Evolutionary conservation across 2,329 filamentous ascomycete genomes (phyloP).

Genomic region (Colletotrichum neosansevieriae): DNA sequence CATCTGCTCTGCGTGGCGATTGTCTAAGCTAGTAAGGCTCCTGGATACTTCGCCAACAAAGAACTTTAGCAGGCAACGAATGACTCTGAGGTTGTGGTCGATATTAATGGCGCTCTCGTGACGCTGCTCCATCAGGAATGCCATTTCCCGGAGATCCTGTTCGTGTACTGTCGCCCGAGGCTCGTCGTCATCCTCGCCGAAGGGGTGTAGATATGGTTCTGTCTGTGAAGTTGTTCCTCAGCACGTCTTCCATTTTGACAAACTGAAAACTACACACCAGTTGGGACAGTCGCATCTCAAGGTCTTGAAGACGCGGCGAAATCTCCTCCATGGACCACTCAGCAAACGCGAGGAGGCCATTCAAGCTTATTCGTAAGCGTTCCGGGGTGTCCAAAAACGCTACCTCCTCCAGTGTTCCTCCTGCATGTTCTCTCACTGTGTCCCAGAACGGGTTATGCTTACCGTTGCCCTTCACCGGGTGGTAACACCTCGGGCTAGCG

Average conservation of each 20-base stretch:
- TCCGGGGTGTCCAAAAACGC: background rate
- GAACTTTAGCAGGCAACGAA: slow-evolving; percentile 22
- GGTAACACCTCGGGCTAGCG: slow-evolving; percentile 11
- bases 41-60: slow-evolving; percentile 2
- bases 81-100: slow-evolving; percentile 27
- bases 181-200: slow-evolving; percentile 6
- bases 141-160: slow-evolving; percentile 25
- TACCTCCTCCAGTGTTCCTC: background rate
- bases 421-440: background rate
- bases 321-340: slow-evolving; percentile 21
- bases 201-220: slow-evolving; percentile 25
- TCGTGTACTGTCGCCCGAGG: slow-evolving; percentile 21
- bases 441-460: slow-evolving; percentile 29
- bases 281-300: slow-evolving; percentile 24
- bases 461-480: slow-evolving; percentile 17
- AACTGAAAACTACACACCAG: slow-evolving; percentile 14
- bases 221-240: background rate
- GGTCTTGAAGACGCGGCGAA: slow-evolving; percentile 24
- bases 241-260: background rate
- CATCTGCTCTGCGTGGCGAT: background rate
- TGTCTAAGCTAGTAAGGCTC: background rate
- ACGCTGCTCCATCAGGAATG: slow-evolving; percentile 28
- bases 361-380: slow-evolving; percentile 20
- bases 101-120: slow-evolving; percentile 14
- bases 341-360: slow-evolving; percentile 12